Percentiles rank a stretch among this genome's conserved stretches.
Evolutionary conservation across 495 filamentous ascomycete genomes (phyloP).

Genomic region (Aspergillus funiculosus): DNA sequence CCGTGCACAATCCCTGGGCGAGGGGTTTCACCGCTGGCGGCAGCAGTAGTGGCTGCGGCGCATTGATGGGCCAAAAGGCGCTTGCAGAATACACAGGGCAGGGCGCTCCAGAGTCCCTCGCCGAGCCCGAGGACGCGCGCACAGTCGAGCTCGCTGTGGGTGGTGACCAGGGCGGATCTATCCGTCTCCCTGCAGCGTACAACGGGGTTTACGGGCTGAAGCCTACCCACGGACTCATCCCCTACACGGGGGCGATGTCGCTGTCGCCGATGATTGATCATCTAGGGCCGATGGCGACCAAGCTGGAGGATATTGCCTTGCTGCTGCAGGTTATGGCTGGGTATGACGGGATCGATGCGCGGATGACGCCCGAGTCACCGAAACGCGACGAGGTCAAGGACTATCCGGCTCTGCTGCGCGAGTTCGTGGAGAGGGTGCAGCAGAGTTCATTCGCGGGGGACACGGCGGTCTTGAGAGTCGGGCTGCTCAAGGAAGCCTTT

Average conservation of each 20-base stretch:
- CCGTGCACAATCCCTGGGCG: constrained; percentile 41
- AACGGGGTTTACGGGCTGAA: constrained; percentile 41
- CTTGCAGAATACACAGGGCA: constrained; percentile 22
- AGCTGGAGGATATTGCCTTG: constrained; percentile 45
- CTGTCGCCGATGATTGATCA: constrained; percentile 43
- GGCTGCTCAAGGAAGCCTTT: constrained; percentile 45
- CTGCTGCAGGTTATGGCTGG: constrained; percentile 50
- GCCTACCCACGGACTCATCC: constrained; percentile 47
- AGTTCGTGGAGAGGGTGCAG: neutral
- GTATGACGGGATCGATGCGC: constrained; percentile 49
- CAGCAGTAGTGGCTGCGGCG: constrained; percentile 47
- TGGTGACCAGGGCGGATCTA: constrained; percentile 52
- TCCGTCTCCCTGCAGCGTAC: constrained; percentile 47
- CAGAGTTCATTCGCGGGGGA: no score
- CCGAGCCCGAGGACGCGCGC: no score
- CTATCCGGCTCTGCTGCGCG: constrained; percentile 8
- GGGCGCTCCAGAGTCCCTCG: constrained; percentile 10
- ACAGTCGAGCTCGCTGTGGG: constrained; percentile 44
- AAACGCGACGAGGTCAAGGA: constrained; percentile 30
- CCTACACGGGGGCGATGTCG: constrained; percentile 41
- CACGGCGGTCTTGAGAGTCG: constrained; percentile 43
- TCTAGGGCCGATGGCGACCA: constrained; percentile 45
- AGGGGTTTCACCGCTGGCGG: constrained; percentile 43
- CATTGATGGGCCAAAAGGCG: constrained; percentile 41
- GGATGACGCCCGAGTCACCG: constrained; percentile 39